phyloP scores from a whole-genome alignment of 768 basidiomycete species.

The Naganishia friedmannii region DNA sequence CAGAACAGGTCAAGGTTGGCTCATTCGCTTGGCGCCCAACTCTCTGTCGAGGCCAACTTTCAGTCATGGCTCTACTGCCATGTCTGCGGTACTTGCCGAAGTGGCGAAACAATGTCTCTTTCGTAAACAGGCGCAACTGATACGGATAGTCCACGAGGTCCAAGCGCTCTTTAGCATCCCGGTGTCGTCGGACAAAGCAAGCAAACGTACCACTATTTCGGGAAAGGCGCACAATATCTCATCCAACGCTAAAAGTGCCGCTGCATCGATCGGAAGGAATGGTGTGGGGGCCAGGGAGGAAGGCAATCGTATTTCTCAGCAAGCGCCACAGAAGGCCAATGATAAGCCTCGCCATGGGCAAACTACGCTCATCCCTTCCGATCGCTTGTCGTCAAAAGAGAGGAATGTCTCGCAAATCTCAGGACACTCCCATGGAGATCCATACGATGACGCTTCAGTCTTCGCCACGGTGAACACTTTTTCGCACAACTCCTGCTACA shows the following conservation, averaged over 20 bases:
- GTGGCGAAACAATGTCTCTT: neutral
- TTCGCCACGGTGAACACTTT: neutral
- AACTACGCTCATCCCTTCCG: too few species aligned
- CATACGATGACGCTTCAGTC: neutral
- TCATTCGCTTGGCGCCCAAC: neutral
- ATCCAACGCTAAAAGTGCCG: neutral
- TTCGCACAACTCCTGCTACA: neutral
- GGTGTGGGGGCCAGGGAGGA: neutral
- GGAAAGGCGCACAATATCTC: neutral
- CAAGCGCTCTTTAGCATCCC: neutral
- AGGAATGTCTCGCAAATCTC: neutral
- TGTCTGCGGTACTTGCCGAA: neutral
- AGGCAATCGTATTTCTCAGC: neutral
- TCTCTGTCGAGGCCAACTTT: neutral
- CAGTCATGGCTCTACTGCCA: neutral
- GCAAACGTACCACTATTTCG: neutral
- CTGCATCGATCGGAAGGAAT: neutral
- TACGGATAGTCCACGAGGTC: neutral
- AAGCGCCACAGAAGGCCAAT: neutral
- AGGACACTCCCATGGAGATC: neutral
- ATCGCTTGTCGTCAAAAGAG: too few species aligned
- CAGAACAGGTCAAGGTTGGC: neutral
- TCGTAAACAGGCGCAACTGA: neutral
- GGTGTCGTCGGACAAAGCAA: neutral
- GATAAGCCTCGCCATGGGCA: neutral